Evolutionary conservation across 2,329 filamentous ascomycete species (phyloP).

Genomic region (Leptographium radiaticola): DNA sequence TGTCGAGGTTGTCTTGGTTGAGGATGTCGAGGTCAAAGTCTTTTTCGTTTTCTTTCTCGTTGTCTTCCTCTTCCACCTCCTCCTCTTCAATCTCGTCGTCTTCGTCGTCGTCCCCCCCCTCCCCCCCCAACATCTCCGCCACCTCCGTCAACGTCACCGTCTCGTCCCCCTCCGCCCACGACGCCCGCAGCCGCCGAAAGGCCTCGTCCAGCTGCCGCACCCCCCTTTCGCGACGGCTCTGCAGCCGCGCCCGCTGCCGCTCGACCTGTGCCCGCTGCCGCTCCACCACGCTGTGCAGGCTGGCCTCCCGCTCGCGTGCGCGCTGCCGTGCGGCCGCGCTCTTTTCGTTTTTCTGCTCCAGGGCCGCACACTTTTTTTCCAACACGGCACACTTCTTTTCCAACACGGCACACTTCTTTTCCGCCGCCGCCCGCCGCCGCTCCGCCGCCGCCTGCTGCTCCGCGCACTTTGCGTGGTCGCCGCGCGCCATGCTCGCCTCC

Average conservation of each 20-base stretch:
- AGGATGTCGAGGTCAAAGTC: too few species aligned
- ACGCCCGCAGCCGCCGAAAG: conserved; percentile 11
- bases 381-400: background rate
- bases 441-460: conserved; percentile 7
- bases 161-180: conserved; percentile 10
- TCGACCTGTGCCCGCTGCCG: conserved; percentile 7
- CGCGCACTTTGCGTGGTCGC: conserved; percentile 11
- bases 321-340: conserved; percentile 5
- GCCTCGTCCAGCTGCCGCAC: conserved; percentile 12
- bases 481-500: conserved; percentile 11
- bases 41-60: too few species aligned
- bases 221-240: conserved; percentile 8
- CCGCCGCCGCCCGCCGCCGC: background rate
- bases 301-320: conserved; percentile 6
- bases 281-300: conserved; percentile 6
- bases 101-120: conserved; percentile 4
- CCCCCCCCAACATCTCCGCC: conserved; percentile 7
- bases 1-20: background rate
- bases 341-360: background rate
- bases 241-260: conserved; percentile 3
- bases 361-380: background rate
- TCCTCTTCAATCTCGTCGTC: background rate
- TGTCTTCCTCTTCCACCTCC: conserved; percentile 1
- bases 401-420: conserved; percentile 6
- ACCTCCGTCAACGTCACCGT: conserved; percentile 9